Evolutionary conservation across 805 yeast genomes (phyloP).

Genomic region (Ogataea henricii): DNA sequence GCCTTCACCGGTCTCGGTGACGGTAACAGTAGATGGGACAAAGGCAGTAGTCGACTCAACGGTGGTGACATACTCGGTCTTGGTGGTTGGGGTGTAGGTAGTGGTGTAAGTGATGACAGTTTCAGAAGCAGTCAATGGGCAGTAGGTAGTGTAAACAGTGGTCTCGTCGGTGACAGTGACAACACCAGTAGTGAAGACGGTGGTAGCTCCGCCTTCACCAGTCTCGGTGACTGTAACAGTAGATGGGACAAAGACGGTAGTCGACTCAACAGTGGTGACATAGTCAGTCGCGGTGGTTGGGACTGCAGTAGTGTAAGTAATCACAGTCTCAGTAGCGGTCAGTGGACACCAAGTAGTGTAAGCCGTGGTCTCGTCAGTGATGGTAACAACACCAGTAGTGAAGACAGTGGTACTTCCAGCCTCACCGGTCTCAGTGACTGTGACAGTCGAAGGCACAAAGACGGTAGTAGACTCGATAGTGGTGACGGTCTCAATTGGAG

Average conservation of each 20-base stretch:
- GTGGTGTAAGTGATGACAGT: slow-evolving; percentile 10
- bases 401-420: slow-evolving; percentile 19
- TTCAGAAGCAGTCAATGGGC: slow-evolving; percentile 13
- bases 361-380: slow-evolving; percentile 23
- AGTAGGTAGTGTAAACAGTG: slow-evolving; percentile 10
- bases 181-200: slow-evolving; percentile 23
- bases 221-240: slow-evolving; percentile 24
- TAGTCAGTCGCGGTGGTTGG: slow-evolving; percentile 15
- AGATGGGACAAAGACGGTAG: slow-evolving; percentile 14
- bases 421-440: slow-evolving; percentile 25
- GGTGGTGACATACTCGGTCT: slow-evolving; percentile 14
- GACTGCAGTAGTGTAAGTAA: slow-evolving; percentile 19
- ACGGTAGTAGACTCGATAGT: slow-evolving; percentile 13
- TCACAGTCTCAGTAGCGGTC: slow-evolving; percentile 15
- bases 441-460: slow-evolving; percentile 16
- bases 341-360: slow-evolving; percentile 40
- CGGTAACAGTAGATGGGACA: slow-evolving; percentile 18
- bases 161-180: slow-evolving; percentile 20
- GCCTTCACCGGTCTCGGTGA: slow-evolving; percentile 24
- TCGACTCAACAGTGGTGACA: slow-evolving; percentile 13
- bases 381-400: slow-evolving; percentile 14
- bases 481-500: slow-evolving; percentile 20
- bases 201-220: slow-evolving; percentile 14
- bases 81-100: slow-evolving; percentile 4
- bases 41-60: slow-evolving; percentile 11